These are phyloP conservation scores for Sambucus nigra DNA, from an alignment of 129 eudicot genomes.

Conservation along the genomic window DNA sequence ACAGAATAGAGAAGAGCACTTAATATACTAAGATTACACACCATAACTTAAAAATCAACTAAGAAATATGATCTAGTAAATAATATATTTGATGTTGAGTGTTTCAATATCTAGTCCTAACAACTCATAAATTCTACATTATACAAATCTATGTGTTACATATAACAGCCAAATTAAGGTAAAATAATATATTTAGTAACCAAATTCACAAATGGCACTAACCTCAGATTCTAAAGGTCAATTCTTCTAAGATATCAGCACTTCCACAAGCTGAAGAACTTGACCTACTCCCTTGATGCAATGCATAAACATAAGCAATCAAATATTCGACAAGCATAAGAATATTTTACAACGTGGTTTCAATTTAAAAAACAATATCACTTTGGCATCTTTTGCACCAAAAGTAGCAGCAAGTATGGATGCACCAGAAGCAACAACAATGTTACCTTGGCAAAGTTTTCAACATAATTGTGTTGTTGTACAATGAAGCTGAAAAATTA, in stretches of 20 bases:
- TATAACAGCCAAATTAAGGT: not conserved
- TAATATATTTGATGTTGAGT: no score
- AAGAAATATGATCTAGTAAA: no score
- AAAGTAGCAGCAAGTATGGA: constrained; percentile 66
- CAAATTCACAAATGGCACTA: constrained; percentile 11
- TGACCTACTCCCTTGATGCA: constrained; percentile 90
- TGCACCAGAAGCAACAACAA: no score
- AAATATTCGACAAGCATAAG: not conserved
- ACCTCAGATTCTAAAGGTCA: constrained; percentile 88
- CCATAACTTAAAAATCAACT: no score
- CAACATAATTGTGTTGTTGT: no score
- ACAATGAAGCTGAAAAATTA: no score
- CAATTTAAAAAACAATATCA: constrained; percentile 14
- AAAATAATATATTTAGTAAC: not conserved
- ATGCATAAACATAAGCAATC: constrained; percentile 11
- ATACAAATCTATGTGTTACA: no score
- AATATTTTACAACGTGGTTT: not conserved
- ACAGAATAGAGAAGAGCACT: no score
- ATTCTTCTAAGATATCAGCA: constrained; percentile 85
- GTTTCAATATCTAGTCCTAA: no score
- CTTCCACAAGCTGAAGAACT: constrained; percentile 97
- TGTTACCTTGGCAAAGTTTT: no score
- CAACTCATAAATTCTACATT: no score
- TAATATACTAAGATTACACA: no score
- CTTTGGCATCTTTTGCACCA: constrained; percentile 75